A percentile compares a stretch with the other conserved stretches of the same genome.
phyloP scores from a whole-genome alignment of 2,329 filamentous ascomycete species.

The Teratosphaeriaceae sp. region DNA sequence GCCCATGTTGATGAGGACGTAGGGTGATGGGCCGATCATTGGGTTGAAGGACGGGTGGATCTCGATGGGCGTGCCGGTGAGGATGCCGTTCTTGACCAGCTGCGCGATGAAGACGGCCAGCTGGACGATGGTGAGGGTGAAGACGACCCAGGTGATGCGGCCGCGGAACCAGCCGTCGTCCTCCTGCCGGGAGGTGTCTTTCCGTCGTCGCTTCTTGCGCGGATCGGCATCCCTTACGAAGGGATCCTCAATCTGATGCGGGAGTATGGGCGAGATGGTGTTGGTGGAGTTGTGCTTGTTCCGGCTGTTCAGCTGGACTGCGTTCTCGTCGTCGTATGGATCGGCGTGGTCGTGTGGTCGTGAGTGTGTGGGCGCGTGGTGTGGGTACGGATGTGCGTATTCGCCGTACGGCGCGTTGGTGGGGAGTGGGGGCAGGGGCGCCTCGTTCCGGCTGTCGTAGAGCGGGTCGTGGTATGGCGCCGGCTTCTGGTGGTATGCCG shows the following conservation, averaged over 20 bases:
- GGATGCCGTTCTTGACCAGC: constrained; percentile 68
- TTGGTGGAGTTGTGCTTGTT: constrained; percentile 33
- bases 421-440: constrained; percentile 27
- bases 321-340: constrained; percentile 42
- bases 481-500: background rate
- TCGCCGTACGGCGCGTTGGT: constrained; percentile 27
- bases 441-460: constrained; percentile 29
- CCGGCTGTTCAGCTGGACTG: constrained; percentile 39
- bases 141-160: constrained; percentile 72
- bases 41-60: constrained; percentile 85
- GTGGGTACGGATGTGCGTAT: constrained; percentile 19
- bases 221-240: constrained; percentile 31
- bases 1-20: constrained; percentile 94
- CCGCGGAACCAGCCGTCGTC: constrained; percentile 53
- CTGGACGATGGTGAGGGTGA: constrained; percentile 69
- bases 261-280: constrained; percentile 32
- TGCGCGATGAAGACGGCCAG: constrained; percentile 83
- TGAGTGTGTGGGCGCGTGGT: constrained; percentile 25
- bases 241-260: constrained; percentile 35
- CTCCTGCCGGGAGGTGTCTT: constrained; percentile 25
- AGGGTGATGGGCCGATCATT: constrained; percentile 91
- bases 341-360: constrained; percentile 38
- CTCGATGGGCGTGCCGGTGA: constrained; percentile 72
- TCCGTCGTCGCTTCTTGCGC: constrained; percentile 16
- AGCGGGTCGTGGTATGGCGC: constrained; percentile 3